phyloP scores from a whole-genome alignment of 2,329 filamentous ascomycete genomes.

The Pyricularia pennisetigena region DNA sequence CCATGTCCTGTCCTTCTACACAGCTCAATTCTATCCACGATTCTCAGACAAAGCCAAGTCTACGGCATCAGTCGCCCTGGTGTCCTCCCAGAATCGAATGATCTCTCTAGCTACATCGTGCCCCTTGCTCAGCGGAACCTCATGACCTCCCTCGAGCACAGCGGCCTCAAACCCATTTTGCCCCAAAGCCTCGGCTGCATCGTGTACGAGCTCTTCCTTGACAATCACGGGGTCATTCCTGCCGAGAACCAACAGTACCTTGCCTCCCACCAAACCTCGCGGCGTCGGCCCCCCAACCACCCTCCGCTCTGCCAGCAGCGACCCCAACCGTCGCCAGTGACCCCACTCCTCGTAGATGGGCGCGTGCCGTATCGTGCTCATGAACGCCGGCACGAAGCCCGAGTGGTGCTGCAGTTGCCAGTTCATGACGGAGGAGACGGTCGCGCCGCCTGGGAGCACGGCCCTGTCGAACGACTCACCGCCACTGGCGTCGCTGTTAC shows the following conservation, averaged over 20 bases:
- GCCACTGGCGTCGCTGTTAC: slow-evolving; percentile 26
- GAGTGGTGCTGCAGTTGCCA: slow-evolving; percentile 61
- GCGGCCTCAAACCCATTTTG: slow-evolving; percentile 28
- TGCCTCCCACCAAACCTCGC: slow-evolving; percentile 29
- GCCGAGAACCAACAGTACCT: slow-evolving; percentile 57
- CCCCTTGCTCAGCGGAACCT: slow-evolving; percentile 6
- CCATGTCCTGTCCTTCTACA: neutral
- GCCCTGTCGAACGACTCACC: slow-evolving; percentile 33
- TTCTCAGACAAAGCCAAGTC: neutral
- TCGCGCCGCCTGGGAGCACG: slow-evolving; percentile 38
- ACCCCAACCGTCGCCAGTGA: slow-evolving; percentile 49
- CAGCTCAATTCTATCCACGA: neutral
- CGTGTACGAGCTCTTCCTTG: slow-evolving; percentile 52
- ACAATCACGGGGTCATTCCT: slow-evolving; percentile 57
- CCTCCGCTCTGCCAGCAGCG: slow-evolving; percentile 33
- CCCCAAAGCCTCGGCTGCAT: slow-evolving; percentile 41
- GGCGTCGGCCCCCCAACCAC: neutral
- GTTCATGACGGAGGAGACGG: slow-evolving; percentile 50
- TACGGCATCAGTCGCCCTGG: neutral
- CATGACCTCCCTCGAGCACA: slow-evolving; percentile 19
- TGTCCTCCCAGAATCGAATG: neutral
- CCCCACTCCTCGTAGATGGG: slow-evolving; percentile 57
- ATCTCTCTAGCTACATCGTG: slow-evolving; percentile 3
- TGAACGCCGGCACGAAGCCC: slow-evolving; percentile 61
- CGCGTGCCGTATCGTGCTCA: slow-evolving; percentile 59